phyloP scores from a whole-genome alignment of 345 rosid species.

The Salix koriyanagi region DNA sequence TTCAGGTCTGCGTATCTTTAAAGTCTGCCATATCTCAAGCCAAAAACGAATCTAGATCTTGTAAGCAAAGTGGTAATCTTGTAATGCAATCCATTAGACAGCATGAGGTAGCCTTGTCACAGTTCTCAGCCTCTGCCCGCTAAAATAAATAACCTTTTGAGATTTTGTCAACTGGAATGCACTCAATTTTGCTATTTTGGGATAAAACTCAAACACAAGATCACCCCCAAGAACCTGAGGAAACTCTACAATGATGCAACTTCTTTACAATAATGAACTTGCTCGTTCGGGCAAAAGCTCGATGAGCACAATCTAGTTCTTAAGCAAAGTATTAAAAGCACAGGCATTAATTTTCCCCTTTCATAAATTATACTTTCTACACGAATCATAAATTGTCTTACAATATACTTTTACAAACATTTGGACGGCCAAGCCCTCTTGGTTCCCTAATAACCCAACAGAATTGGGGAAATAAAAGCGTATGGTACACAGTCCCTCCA shows the following conservation, averaged over 20 bases:
- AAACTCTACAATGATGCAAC: background rate
- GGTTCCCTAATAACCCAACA: background rate
- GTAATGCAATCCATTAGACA: background rate
- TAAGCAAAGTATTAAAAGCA: background rate
- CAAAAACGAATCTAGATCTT: background rate
- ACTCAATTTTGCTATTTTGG: background rate
- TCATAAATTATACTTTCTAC: background rate
- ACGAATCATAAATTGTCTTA: background rate
- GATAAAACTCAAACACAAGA: too few relatives aligned
- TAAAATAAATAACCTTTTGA: background rate
- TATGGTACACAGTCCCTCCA: background rate
- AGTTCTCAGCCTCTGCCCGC: background rate
- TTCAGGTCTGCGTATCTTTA: too few relatives aligned
- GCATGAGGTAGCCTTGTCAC: background rate
- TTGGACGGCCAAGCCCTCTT: background rate
- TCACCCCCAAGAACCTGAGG: background rate
- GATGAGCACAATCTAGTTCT: background rate
- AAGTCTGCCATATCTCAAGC: background rate
- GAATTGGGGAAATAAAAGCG: background rate
- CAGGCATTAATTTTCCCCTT: background rate
- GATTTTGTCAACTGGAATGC: background rate
- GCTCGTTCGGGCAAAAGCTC: background rate
- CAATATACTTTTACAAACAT: background rate
- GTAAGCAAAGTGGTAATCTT: background rate
- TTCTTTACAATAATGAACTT: background rate